A percentile compares a stretch with the other conserved stretches of the same genome.
Conservation (phyloP, 129 eudicot species). For the Scalesia atractyloides region DNA sequence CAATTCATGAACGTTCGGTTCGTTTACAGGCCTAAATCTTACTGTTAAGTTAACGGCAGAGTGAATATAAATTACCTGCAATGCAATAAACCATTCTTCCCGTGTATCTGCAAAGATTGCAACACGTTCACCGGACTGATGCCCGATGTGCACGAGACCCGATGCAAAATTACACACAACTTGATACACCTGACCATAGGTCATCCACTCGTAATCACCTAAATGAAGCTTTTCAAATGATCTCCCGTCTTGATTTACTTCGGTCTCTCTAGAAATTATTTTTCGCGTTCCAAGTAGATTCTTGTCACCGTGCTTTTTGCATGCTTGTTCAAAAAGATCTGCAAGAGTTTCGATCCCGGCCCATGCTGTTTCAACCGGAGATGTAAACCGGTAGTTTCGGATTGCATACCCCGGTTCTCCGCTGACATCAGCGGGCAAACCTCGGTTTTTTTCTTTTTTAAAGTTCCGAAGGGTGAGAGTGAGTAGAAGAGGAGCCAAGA, state of each 20-base stretch:
- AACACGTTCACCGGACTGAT: conserved; percentile 71
- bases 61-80: conserved; percentile 56
- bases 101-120: conserved; percentile 97
- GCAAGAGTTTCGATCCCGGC: conserved; percentile 82
- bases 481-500: conserved; percentile 66
- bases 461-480: conserved; percentile 56
- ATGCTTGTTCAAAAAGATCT: conserved; percentile 80
- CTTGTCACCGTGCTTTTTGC: conserved; percentile 56
- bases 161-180: conserved; percentile 74
- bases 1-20: too few relatives aligned
- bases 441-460: conserved; percentile 57
- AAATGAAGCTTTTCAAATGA: conserved; percentile 89
- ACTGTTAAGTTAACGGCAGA: conserved; percentile 9
- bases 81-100: conserved; percentile 89
- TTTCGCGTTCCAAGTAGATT: conserved; percentile 76
- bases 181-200: conserved; percentile 65
- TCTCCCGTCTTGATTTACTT: conserved; percentile 60
- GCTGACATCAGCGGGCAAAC: conserved; percentile 64
- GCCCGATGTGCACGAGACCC: conserved; percentile 80
- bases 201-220: conserved; percentile 88
- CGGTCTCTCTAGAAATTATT: conserved; percentile 61
- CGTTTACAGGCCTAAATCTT: background rate
- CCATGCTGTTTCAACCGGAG: conserved; percentile 83
- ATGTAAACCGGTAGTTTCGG: conserved; percentile 62
- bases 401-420: conserved; percentile 75